Base-by-base conservation (phyloP, 108 stramenopile genomes). In the Cyclotella atomus region DNA sequence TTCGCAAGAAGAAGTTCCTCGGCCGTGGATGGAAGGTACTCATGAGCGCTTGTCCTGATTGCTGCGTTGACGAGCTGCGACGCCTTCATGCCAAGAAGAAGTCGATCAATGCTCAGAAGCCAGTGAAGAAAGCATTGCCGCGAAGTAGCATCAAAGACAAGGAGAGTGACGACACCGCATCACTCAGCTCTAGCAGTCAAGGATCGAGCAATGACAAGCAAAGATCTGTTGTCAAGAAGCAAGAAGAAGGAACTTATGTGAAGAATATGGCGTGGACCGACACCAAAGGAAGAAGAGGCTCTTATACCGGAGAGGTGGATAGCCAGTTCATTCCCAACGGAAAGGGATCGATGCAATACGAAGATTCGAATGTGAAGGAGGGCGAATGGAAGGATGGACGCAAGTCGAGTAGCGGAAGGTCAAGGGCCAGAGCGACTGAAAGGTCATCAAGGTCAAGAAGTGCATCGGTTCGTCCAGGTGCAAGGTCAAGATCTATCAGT, bases 31-130 rank as follows among this genome's bases (percentile, higher is more conserved):
- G 79, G 79, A 80, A 80, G 72, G 60, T 80, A 10, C 79, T 73
- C 44, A 80, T 73, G 79, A 73, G 43, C 33, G 71, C 79, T 2
- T 80, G 79, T 64, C 79, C 79, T 17, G 79, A 80, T 50, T 80
- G 79, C 44, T 80, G 79, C n/a, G 72, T 80, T 0, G 67, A 70
- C 16, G 72, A 80, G 66, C 61, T 80, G 45, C 60, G 61, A 9
- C 59, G 68, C 6, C 53, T 80, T 17, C 66, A 73, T 33, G 24
- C 28, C 0, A 49, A 24, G 35, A 62, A 55, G 68, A 43, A 29
- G 16, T 28, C 25, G 16, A 21, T 28, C 15, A 16, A 4, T 28
- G 7, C 2, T 17, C 17, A 38, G 7, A 25, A 44, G 23, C 68
- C 59, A 24, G 14, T 19, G 29, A 43, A 25, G 20, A 34, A 41